Evolutionary conservation across 2,329 filamentous ascomycete species (phyloP), one percentile per base, ranked within the genome.

Genomic region (Aspergillus bombycis): DNA sequence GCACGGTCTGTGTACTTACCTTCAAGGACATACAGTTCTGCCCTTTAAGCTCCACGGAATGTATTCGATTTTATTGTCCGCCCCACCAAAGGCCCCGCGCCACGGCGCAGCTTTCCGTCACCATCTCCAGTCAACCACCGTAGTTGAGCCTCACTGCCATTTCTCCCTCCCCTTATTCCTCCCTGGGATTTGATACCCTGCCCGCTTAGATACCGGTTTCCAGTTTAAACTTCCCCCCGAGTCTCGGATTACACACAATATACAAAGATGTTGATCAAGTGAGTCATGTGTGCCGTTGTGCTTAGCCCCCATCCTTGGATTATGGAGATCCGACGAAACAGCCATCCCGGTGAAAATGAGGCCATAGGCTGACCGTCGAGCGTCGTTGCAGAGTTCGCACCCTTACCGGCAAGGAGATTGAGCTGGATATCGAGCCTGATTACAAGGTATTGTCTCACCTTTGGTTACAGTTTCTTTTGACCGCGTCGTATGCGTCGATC

Each of bases 331-430:
- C 52, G 19, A 36, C 52, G 21, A 55, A 7, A 32, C 48, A 52
- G 28, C 26, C n/a, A 38, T 26, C 30, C 26, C 16, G 34, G 23
- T 28, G 48, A 38, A 21, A 10, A 14, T 38, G 53, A 32, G 26
- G 21, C 28, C 28, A 52, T 34, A 52, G 48, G 60, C 58, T 57
- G 34, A 57, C 53, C 67, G 48, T 67, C 57, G 48, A 34, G 28
- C 36, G 36, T 58, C 59, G 16, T 16, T 48, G 50, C 72, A 99
- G 94, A 86, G 94, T 99, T 78, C 91, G 95, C 77, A 99, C 95
- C 67, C 89, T 99, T 68, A 98, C 95, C 68, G 95, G 95, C 76
- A 98, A 98, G 85, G 93, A 99, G 83, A 98, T 98, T 79, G 94
- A 98, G 85, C 89, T 99, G 74, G 94, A 98, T 77, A 96, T 99